Evolutionary conservation across 1,139 yeast genomes (phyloP), one percentile per base, ranked within the genome.

Genomic region (Pichia sp.): DNA sequence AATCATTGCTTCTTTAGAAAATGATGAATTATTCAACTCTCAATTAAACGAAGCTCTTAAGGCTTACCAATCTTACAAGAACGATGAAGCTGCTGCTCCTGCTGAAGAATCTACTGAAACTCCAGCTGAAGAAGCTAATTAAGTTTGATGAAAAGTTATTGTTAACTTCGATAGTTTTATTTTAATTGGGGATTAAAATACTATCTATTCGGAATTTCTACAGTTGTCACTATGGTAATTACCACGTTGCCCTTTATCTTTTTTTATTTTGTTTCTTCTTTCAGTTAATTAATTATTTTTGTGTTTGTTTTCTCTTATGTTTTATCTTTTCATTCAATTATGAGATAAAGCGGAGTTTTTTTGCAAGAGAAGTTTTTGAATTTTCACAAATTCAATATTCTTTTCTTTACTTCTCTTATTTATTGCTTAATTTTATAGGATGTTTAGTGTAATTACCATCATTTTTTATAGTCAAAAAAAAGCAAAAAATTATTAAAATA

Each of bases 31-130:
- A 61, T 88, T 93, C 76, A 85, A 85, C 75, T 81, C 83, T 70
- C 96, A 91, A 72, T 90, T 93, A 68, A 86, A 86, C 65, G 98
- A 93, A 72, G 99, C 99, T 60, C 81, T 86, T 63, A 81, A 85
- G 71, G 98, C 98, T 62, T 90, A 86, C 68, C 88, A 85, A 74
- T 90, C 86, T 65, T 86, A 83, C 78, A 84, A 83, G 75, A 62
- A 57, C 52, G 60, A 58, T 43, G 53, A 53, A 19, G 49, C 47
- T 42, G 45, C 54, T 42, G 46, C 55, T 17, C 53, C 58, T 40
- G 52, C 52, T 41, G 30, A 37, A 28, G 31, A 24, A 36, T 36
- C 39, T 10, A 24, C 27, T 24, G 27, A 9, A 28, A 15, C 7
- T 28, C 31, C 31, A 28, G 31, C 14, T 28, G 31, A 44, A 34